Conservation (phyloP, 2,329 filamentous ascomycete genomes). For the Sarocladium strictum region DNA sequence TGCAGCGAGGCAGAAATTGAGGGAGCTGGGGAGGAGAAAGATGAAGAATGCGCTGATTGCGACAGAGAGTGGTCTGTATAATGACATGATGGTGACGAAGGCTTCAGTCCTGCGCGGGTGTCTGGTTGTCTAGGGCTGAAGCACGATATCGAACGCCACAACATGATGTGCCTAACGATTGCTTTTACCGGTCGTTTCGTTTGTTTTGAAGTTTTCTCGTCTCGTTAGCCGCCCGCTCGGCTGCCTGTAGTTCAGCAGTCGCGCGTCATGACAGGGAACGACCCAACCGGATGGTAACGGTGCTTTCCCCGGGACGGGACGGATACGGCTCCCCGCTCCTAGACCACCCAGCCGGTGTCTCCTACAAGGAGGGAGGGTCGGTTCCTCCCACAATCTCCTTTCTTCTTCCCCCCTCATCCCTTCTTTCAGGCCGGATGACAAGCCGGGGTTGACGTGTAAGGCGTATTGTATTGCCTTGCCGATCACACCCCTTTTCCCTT, state of each 20-base stretch:
- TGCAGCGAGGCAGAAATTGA: not conserved
- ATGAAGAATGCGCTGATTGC: not conserved
- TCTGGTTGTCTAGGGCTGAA: not conserved
- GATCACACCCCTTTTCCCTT: not conserved
- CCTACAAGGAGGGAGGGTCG: not conserved
- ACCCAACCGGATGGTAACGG: conserved; percentile 4
- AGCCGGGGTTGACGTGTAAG: not conserved
- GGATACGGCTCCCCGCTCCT: not conserved
- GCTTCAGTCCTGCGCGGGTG: not conserved
- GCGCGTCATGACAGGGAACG: not conserved
- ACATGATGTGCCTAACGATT: too few relatives aligned
- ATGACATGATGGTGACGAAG: not conserved
- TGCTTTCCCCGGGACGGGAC: not conserved
- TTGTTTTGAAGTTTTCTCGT: too few relatives aligned
- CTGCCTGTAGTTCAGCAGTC: not conserved
- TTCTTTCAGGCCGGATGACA: not conserved
- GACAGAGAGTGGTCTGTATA: not conserved
- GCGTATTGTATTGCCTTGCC: not conserved
- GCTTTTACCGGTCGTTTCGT: too few relatives aligned
- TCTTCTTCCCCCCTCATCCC: not conserved
- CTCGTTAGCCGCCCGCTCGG: not conserved
- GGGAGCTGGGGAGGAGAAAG: not conserved
- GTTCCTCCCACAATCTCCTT: not conserved
- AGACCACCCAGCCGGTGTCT: not conserved
- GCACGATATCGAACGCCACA: not conserved